Evolutionary conservation across 805 yeast genomes (phyloP).

Genomic region (Metschnikowia amazonensis): DNA sequence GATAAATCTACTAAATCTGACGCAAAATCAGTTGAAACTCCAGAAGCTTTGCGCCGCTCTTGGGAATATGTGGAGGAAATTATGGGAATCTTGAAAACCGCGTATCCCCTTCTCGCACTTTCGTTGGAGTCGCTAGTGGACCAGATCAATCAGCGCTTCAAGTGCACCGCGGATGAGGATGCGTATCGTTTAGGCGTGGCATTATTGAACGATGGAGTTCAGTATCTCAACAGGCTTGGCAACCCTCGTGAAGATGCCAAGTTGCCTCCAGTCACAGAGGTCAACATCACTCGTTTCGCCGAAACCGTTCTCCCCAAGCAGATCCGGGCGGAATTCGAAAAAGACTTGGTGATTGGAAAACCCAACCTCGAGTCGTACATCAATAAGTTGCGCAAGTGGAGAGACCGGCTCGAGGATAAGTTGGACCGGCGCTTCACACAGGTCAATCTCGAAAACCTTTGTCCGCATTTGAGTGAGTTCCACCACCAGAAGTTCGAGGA

Average conservation of each 20-base stretch:
- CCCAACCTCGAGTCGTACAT: conserved; percentile 89
- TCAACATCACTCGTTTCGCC: conserved; percentile 82
- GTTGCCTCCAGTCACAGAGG: conserved; percentile 87
- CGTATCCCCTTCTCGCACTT: conserved; percentile 88
- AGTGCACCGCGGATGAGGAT: conserved; percentile 92
- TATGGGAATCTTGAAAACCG: conserved; percentile 92
- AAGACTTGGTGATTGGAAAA: conserved; percentile 80
- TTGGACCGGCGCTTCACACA: conserved; percentile 78
- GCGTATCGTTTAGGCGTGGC: conserved; percentile 93
- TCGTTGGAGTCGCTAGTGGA: conserved; percentile 94
- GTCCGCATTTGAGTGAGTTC: conserved; percentile 94
- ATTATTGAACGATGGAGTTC: conserved; percentile 87
- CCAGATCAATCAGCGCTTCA: conserved; percentile 90
- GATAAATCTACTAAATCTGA: too few species aligned
- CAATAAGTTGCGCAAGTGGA: conserved; percentile 81
- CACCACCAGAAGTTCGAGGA: conserved; percentile 98
- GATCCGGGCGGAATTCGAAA: conserved; percentile 83
- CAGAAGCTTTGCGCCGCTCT: conserved; percentile 55
- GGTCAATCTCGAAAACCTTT: conserved; percentile 80
- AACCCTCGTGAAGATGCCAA: conserved; percentile 85
- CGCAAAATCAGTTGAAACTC: not conserved
- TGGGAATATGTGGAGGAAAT: conserved; percentile 92
- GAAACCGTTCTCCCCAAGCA: conserved; percentile 89
- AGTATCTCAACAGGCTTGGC: conserved; percentile 78
- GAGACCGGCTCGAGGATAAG: conserved; percentile 87